Percentiles rank a stretch among this genome's conserved stretches.
These are phyloP conservation scores for Prunus mira DNA, from an alignment of 306 rosid species.

Conservation along the genomic window DNA sequence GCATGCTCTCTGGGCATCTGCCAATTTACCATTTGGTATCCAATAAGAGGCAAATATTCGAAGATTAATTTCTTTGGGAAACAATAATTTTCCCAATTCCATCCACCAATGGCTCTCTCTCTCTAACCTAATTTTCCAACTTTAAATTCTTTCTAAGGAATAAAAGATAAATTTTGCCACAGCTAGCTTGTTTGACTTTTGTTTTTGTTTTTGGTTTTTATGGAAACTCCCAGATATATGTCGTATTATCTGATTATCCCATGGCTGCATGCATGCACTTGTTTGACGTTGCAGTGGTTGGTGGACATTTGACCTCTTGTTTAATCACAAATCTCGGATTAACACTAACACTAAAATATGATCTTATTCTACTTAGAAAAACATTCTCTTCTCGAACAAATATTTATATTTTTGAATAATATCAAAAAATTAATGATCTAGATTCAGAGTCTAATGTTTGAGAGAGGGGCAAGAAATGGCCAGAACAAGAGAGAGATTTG, in stretches of 20 bases:
- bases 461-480: not conserved
- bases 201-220: not conserved
- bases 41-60: not conserved
- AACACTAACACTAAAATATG: not conserved
- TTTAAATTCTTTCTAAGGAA: not conserved
- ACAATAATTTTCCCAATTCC: not conserved
- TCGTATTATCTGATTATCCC: not conserved
- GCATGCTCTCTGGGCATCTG: not conserved
- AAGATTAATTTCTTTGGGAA: not conserved
- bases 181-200: not conserved
- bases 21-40: not conserved
- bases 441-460: no score
- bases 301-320: not conserved
- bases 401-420: no score
- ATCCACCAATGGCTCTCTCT: not conserved
- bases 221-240: not conserved
- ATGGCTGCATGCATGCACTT: not conserved
- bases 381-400: no score
- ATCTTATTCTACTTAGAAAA: not conserved
- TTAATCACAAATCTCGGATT: not conserved
- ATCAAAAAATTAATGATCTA: no score
- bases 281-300: not conserved
- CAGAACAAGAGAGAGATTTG: not conserved
- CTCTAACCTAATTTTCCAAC: not conserved
- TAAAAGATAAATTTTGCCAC: not conserved